Evolutionary conservation across 2,329 filamentous ascomycete species (phyloP).

Genomic region (Calycina marina): DNA sequence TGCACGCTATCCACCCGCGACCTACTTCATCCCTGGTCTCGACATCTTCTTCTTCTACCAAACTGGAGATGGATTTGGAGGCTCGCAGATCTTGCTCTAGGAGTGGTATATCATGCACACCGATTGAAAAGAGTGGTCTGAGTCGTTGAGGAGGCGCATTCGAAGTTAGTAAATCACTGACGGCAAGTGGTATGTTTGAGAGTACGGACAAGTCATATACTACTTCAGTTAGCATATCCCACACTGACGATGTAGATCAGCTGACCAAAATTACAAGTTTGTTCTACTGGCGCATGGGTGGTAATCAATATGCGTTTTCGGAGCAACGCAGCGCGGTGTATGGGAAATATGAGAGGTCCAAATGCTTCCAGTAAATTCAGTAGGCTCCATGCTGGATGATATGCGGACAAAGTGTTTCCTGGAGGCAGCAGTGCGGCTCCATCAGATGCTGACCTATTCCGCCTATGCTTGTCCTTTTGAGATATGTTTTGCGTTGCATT

Average conservation of each 20-base stretch:
- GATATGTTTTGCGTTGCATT: too few relatives aligned
- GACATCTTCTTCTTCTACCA: conserved; percentile 22
- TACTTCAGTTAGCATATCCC: conserved; percentile 23
- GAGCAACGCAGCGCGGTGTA: conserved; percentile 74
- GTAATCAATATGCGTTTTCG: conserved; percentile 82
- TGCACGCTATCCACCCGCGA: conserved; percentile 82
- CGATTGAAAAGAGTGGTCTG: conserved; percentile 79
- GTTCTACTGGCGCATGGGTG: conserved; percentile 71
- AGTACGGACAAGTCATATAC: conserved; percentile 93
- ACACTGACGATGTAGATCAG: neutral
- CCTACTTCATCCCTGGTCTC: conserved; percentile 31
- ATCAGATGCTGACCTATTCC: conserved; percentile 47
- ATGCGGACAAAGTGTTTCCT: conserved; percentile 54
- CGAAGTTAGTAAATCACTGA: conserved; percentile 53
- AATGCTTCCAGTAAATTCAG: conserved; percentile 65
- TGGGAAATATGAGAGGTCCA: conserved; percentile 80
- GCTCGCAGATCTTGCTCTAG: conserved; percentile 48
- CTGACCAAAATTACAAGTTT: conserved; percentile 77
- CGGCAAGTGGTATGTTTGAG: conserved; percentile 68
- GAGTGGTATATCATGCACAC: conserved; percentile 80
- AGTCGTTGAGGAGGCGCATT: conserved; percentile 49
- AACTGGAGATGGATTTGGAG: conserved; percentile 24
- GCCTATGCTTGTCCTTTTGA: conserved; percentile 34
- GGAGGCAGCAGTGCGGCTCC: conserved; percentile 41
- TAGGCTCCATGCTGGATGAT: conserved; percentile 79